Base-by-base conservation (phyloP, 805 yeast genomes). In the Ogataea siamensis region DNA sequence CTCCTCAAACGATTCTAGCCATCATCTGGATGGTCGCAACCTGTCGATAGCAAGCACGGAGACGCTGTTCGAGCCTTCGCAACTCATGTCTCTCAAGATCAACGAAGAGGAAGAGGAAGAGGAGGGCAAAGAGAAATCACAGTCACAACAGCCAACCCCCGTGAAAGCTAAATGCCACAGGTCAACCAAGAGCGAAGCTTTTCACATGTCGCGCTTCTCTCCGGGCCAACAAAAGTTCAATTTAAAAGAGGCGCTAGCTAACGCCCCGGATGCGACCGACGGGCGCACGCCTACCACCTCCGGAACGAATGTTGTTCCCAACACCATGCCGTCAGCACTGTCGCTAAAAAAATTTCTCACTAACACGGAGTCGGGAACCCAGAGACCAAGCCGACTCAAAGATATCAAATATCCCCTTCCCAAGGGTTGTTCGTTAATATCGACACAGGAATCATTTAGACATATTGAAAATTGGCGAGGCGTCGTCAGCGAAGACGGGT, bases 401-500 rank as follows among this genome's bases (percentile, higher is more conserved):
- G 54, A 46, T 23, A 25, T 39, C 19, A 53, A 52, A 25, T 44
- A 44, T 18, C 29, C 47, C 8, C 37, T 57, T 29, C 60, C 58
- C 1, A 14, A 33, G 8, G 54, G 50, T 5, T 51, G 60, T 23
- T 32, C 51, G 5, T 15, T 54, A 18, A 22, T 56, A 8, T 37
- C 48, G 5, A 15, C 36, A 5, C 42, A 43, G 11, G 51, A 54
- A 19, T 44, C 54, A 1, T 45, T 40, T 19, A 18, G 47, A 20
- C 42, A 37, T 25, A 45, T 54, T 17, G 45, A 45, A 18, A 38
- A 43, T 10, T 39, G 40, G 45, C 24, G 45, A 25, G 47, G 48
- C 8, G 36, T 46, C n/a, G 41, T 47, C 19, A 54, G 49, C n/a
- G 43, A 39, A 11, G 62, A 51, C 38, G 55, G 53, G 2, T 39